Evolutionary conservation across 2,329 filamentous ascomycete species (phyloP).

Genomic region (Didymella arachidicola): DNA sequence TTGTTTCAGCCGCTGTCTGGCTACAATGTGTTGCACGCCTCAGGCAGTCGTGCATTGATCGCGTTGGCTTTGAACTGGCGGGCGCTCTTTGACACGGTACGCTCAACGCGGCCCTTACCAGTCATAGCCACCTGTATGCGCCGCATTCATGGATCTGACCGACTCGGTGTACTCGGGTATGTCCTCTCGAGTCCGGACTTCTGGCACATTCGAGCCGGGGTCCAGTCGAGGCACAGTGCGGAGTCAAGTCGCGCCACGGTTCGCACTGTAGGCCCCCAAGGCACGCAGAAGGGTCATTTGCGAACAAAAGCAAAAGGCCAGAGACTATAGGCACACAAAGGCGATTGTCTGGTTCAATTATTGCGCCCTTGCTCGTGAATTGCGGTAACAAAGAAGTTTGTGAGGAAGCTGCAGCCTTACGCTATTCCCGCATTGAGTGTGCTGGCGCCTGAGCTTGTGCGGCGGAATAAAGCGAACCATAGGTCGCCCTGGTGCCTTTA

Average conservation of each 20-base stretch:
- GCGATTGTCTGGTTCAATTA: background rate
- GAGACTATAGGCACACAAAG: background rate
- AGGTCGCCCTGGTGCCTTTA: constrained; percentile 12
- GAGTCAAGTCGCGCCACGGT: constrained; percentile 6
- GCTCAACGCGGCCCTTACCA: background rate
- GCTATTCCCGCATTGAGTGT: constrained; percentile 12
- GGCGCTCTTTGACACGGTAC: background rate
- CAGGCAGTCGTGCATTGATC: background rate
- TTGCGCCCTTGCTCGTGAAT: constrained; percentile 9
- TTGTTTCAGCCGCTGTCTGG: constrained; percentile 1
- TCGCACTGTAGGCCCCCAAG: background rate
- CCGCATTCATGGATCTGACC: background rate
- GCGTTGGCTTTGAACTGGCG: background rate
- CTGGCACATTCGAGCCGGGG: constrained; percentile 6
- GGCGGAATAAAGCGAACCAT: constrained; percentile 18
- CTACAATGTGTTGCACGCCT: background rate
- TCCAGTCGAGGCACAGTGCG: constrained; percentile 3
- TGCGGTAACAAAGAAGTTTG: background rate
- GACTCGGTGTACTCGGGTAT: constrained; percentile 1
- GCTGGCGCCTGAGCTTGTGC: constrained; percentile 21
- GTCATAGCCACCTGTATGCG: background rate
- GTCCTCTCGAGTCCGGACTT: background rate
- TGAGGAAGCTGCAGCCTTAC: constrained; percentile 15
- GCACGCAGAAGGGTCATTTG: background rate
- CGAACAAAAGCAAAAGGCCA: background rate